phyloP scores from a whole-genome alignment of 1,284 basidiomycete species.

The Mycena sp. region DNA sequence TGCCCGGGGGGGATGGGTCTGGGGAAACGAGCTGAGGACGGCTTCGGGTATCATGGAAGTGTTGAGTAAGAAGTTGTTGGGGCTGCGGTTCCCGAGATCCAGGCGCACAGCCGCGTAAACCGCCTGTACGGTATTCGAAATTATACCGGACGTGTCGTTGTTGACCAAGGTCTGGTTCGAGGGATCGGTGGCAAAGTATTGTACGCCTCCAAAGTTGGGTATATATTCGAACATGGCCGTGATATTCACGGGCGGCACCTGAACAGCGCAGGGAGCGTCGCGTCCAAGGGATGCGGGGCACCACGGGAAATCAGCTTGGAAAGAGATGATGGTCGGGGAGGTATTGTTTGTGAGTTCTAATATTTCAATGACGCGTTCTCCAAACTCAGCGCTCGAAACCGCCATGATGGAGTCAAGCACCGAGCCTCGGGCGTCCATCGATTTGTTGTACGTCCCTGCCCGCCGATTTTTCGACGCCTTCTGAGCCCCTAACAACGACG shows the following conservation, averaged over 20 bases:
- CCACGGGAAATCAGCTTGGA: conserved; percentile 28
- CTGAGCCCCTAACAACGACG: not conserved
- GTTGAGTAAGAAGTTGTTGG: conserved; percentile 35
- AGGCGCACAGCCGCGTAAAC: conserved; percentile 31
- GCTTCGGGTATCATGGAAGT: conserved; percentile 3
- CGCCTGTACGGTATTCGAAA: conserved; percentile 28
- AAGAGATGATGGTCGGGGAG: conserved; percentile 29
- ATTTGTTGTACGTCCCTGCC: not conserved
- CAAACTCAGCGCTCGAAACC: conserved; percentile 3
- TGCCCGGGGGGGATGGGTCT: not conserved
- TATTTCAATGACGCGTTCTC: not conserved
- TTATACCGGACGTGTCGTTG: not conserved
- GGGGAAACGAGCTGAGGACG: not conserved
- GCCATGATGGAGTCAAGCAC: conserved; percentile 27
- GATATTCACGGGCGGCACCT: conserved; percentile 25
- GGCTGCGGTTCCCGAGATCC: conserved; percentile 34
- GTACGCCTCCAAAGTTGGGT: not conserved
- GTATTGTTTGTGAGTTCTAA: conserved; percentile 9
- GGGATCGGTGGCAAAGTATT: not conserved
- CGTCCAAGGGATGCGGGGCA: conserved; percentile 34
- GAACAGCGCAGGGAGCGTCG: conserved; percentile 27
- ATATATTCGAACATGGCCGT: conserved; percentile 11
- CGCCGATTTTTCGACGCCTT: not conserved
- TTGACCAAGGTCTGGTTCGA: conserved; percentile 7
- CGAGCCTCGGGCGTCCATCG: not conserved